These are phyloP conservation scores for Sugiyamaella valdiviana DNA, from an alignment of 805 yeast genomes.

Conservation along the genomic window DNA sequence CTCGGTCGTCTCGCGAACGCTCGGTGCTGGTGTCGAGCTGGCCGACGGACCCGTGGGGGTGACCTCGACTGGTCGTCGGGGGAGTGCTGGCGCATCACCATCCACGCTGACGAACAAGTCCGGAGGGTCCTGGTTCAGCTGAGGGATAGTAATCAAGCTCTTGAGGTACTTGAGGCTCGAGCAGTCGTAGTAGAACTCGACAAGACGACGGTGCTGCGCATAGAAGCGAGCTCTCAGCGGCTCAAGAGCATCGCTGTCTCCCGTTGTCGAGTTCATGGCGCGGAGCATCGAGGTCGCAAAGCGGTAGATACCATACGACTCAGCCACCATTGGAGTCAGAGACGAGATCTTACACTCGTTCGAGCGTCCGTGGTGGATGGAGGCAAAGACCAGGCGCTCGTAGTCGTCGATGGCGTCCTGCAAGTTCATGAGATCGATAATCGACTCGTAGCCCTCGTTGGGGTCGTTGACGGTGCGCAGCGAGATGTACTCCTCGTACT, in stretches of 20 bases:
- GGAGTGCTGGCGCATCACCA: constrained; percentile 33
- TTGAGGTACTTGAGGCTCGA: constrained; percentile 76
- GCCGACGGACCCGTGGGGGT: constrained; percentile 22
- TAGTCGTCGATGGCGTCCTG: constrained; percentile 80
- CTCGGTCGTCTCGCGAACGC: constrained; percentile 27
- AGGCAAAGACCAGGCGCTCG: constrained; percentile 68
- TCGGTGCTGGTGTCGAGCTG: constrained; percentile 29
- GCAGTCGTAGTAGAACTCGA: constrained; percentile 86
- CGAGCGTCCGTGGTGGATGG: constrained; percentile 52
- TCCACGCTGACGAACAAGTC: constrained; percentile 46
- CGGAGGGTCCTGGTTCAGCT: constrained; percentile 55
- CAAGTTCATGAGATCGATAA: constrained; percentile 74
- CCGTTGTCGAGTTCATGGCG: constrained; percentile 71
- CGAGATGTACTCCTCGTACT: constrained; percentile 90
- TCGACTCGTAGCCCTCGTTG: constrained; percentile 88
- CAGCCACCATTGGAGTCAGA: constrained; percentile 83
- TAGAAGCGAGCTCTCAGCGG: constrained; percentile 68
- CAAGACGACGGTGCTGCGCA: constrained; percentile 61
- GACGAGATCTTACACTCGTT: constrained; percentile 78
- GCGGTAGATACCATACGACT: constrained; percentile 87
- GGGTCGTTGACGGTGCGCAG: constrained; percentile 85
- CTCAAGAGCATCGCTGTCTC: constrained; percentile 66
- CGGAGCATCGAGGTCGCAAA: constrained; percentile 85
- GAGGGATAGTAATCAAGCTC: constrained; percentile 73
- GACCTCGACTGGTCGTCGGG: constrained; percentile 34